phyloP scores from a whole-genome alignment of 371 early-diverging fungal species.

The Encephalitozoon romaleae region DNA sequence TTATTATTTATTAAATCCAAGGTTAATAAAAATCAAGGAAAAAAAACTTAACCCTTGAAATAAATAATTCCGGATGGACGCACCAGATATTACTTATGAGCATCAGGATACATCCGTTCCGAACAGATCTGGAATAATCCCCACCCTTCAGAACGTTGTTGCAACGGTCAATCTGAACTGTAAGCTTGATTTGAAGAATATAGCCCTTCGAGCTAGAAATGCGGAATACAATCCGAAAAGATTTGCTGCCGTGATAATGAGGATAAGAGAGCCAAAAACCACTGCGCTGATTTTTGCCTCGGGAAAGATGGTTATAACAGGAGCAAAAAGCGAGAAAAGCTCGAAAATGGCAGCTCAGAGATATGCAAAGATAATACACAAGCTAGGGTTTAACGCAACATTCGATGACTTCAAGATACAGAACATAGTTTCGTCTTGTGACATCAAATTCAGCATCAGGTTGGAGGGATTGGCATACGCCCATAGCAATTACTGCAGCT shows the following conservation, averaged over 20 bases:
- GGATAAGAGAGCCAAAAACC: conserved; percentile 95
- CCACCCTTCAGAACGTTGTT: conserved; percentile 76
- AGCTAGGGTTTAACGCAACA: conserved; percentile 92
- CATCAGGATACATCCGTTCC: neutral
- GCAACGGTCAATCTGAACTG: conserved; percentile 99
- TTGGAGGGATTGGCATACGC: conserved; percentile 93
- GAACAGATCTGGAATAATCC: conserved; percentile 50
- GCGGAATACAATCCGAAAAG: conserved; percentile 99
- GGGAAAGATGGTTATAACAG: conserved; percentile 86
- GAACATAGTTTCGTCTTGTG: conserved; percentile 98
- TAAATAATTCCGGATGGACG: conserved; percentile 15
- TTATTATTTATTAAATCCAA: neutral
- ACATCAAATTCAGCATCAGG: conserved; percentile 97
- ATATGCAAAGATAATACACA: conserved; percentile 97
- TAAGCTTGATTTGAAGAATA: conserved; percentile 93
- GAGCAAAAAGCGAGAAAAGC: conserved; percentile 67
- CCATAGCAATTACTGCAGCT: conserved; percentile 90
- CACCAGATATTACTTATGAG: conserved; percentile 6
- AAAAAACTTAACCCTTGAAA: conserved; percentile 14
- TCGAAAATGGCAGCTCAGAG: conserved; percentile 92
- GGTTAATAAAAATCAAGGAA: neutral
- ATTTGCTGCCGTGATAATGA: conserved; percentile 99
- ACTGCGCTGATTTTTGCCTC: conserved; percentile 99
- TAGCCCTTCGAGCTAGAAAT: conserved; percentile 97
- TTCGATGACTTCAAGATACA: conserved; percentile 99